Evolutionary conservation across 2,329 filamentous ascomycete genomes (phyloP), one percentile per base, ranked within the genome.

Genomic region (Tolypocladium endophyticum): DNA sequence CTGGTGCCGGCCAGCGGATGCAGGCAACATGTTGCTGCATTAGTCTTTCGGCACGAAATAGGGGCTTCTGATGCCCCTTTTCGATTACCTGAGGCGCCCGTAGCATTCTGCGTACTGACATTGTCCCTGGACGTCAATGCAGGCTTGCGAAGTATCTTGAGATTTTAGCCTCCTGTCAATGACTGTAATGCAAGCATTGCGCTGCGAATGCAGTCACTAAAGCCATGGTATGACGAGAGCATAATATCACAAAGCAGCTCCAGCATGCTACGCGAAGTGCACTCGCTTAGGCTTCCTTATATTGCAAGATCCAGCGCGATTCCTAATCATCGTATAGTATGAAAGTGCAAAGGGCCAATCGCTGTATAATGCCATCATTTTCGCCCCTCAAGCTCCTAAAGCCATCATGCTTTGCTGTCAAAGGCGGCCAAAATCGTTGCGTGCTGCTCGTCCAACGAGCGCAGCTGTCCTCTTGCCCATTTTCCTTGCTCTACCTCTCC

Each of bases 391-490:
- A 7, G 25, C 16, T 4, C 7, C 9, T 23, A 39, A 20, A 6
- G 9, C 7, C 28, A 18, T 30, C 20, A n/a, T 6, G 36, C 50
- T 11, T 18, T 33, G 20, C 16, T 33, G 14, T 18, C 18, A 23
- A 59, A 59, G 4, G 58, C 55, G 12, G 35, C 25, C 43, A 59
- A 18, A 12, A 59, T 57, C 9, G 58, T 52, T 20, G 28, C 36
- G 30, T 23, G 45, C n/a, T 59, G 58, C 25, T 43, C 6, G 6
- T 43, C 35, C 58, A 57, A 6, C 20, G 41, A 43, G 28, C 30
- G 43, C 35, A 59, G 43, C 33, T 12, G 43, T 18, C 60, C 60
- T 36, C 45, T 60, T 12, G 35, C 25, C 55, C 58, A 59, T 41
- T 30, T 16, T 1, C 47, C 25, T 25, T n/a, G 30, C 36, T 55